Evolutionary conservation across 768 basidiomycete genomes (phyloP), one percentile per base, ranked within the genome.

Genomic region (Podaxis carcinomalis): DNA sequence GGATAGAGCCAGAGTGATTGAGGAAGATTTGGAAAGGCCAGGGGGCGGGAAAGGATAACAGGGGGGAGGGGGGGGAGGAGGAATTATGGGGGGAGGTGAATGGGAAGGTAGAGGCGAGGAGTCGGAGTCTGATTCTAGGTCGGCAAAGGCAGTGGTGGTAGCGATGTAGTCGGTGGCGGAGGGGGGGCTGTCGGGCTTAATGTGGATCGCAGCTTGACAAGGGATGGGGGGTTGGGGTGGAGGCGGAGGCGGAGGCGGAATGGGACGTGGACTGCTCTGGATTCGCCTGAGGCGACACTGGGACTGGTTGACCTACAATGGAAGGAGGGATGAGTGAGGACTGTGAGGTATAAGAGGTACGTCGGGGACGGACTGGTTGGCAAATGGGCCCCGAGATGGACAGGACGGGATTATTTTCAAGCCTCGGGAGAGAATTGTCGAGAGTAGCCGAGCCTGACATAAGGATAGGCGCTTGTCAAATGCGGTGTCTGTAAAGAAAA

Each of bases 231-330:
- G 16, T 44, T 44, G 42, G 27, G 19, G 57, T 16, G 36, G 32
- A 40, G 19, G 57, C 49, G 25, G 32, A 40, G 13, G 57, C 47
- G 25, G 21, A 27, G 47, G 47, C 21, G 35, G 35, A 36, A 4
- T 14, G 14, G 55, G 23, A 23, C 21, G 36, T 25, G 21, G 37
- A 10, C 11, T 44, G 35, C 39, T 59, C 25, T 59, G 58, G 27
- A 59, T 59, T 2, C 58, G 37, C 37, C 58, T 40, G 50, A 59
- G 58, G 28, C 58, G 58, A 52, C 50, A 59, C 50, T 59, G 49
- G 39, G 39, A 10, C 32, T 9, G 49, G 11, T 51, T 36, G n/a
- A 19, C 4, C 27, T 25, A 1, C 50, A 25, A 19, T 32, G 23
- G 21, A 51, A 28, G 21, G 32, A 4, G 10, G 10, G 27, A 23